A percentile compares a stretch with the other conserved stretches of the same genome.
Conservation (phyloP, 768 basidiomycete genomes). For the Auriculariales sp. region DNA sequence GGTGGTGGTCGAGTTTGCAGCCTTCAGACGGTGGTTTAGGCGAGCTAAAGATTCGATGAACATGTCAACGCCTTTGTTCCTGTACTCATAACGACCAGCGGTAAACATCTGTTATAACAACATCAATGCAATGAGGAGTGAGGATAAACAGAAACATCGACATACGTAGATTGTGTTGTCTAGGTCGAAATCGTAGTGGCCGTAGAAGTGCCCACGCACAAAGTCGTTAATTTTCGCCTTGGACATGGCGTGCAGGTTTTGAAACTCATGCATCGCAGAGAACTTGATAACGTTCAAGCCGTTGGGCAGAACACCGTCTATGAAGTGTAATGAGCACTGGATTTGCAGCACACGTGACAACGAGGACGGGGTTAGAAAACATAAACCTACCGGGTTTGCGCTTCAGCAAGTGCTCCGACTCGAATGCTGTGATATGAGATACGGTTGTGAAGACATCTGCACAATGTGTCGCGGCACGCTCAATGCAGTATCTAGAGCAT, state of each 20-base stretch:
- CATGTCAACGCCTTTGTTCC: conserved; percentile 99
- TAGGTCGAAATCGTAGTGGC: conserved; percentile 91
- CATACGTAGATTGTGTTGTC: conserved; percentile 78
- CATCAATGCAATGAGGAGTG: conserved; percentile 6
- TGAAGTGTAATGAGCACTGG: neutral
- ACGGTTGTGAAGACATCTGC: conserved; percentile 98
- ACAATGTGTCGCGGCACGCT: conserved; percentile 86
- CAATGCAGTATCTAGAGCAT: conserved; percentile 70
- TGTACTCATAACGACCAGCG: conserved; percentile 97
- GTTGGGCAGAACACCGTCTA: conserved; percentile 89
- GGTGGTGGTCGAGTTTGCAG: conserved; percentile 55
- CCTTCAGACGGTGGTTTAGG: conserved; percentile 50
- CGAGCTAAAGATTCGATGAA: conserved; percentile 95
- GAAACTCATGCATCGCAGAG: conserved; percentile 98
- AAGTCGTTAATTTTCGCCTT: conserved; percentile 99
- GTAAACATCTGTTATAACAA: conserved; percentile 67
- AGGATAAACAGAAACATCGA: conserved; percentile 6
- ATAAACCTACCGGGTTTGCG: conserved; percentile 44
- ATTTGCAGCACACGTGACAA: too few species aligned
- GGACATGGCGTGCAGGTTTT: conserved; percentile 80
- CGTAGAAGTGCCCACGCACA: conserved; percentile 94
- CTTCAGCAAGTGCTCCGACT: conserved; percentile 90
- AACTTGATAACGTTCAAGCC: conserved; percentile 98
- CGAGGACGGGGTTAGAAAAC: conserved; percentile 12
- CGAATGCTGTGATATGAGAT: conserved; percentile 96